Conservation (phyloP, 164 flowering plant genomes). For the Warburgia ugandensis region DNA sequence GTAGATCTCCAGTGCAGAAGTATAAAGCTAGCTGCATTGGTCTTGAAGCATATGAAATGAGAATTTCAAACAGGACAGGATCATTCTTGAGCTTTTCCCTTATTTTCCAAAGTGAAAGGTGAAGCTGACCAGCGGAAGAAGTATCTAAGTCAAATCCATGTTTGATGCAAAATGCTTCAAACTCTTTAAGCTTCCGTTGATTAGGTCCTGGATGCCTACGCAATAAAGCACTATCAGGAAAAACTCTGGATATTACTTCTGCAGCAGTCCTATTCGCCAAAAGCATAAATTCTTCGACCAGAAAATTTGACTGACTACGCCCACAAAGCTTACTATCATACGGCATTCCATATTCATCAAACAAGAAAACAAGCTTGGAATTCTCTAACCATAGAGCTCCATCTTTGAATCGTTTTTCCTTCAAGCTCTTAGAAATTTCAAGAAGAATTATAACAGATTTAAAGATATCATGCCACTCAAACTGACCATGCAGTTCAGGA, state of each 20-base stretch:
- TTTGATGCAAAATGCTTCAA: conserved; percentile 66
- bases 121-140: conserved; percentile 66
- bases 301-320: conserved; percentile 49
- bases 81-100: conserved; percentile 62
- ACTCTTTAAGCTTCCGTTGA: conserved; percentile 62
- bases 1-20: conserved; percentile 66
- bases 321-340: conserved; percentile 45
- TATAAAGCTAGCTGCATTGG: conserved; percentile 86
- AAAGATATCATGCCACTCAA: conserved; percentile 59
- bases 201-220: conserved; percentile 92
- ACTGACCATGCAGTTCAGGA: conserved; percentile 53
- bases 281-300: conserved; percentile 96
- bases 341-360: conserved; percentile 74
- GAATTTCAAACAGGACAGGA: conserved; percentile 55
- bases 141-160: conserved; percentile 72
- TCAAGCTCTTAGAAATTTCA: conserved; percentile 54
- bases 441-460: conserved; percentile 49
- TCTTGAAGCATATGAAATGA: conserved; percentile 61
- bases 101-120: conserved; percentile 50
- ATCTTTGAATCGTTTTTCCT: conserved; percentile 45
- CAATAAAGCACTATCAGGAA: conserved; percentile 71
- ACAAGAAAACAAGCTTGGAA: conserved; percentile 45
- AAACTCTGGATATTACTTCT: conserved; percentile 72
- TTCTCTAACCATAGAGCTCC: conserved; percentile 81
- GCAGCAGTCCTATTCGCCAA: conserved; percentile 86